Conservation (phyloP, 108 stramenopile species). For the Craspedostauros australis region DNA sequence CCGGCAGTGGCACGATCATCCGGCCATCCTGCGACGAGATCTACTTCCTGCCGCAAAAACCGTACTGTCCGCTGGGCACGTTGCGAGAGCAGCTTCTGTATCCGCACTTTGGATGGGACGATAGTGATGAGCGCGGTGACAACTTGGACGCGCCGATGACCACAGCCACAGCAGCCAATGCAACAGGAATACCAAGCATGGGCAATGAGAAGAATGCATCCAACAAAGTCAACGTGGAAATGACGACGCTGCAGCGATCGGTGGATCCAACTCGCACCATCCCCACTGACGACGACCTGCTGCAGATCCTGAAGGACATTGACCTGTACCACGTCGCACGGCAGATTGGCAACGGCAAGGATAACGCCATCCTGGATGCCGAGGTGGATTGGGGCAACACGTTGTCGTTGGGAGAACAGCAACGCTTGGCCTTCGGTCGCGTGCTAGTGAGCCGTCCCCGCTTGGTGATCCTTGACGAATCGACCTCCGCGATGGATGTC, state of each 20-base stretch:
- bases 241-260: too few species aligned
- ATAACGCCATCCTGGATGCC: constrained; percentile 39
- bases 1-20: constrained; percentile 57
- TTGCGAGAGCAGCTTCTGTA: constrained; percentile 78
- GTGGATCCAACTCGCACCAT: too few species aligned
- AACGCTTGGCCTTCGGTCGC: constrained; percentile 80
- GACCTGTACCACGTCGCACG: constrained; percentile 51
- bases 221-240: too few species aligned
- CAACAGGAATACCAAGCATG: too few species aligned
- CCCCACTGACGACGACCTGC: too few species aligned
- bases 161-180: too few species aligned
- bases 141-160: too few species aligned
- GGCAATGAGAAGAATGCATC: too few species aligned
- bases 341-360: constrained; percentile 58
- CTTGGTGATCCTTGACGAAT: constrained; percentile 84
- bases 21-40: constrained; percentile 52
- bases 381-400: constrained; percentile 79
- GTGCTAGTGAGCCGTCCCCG: constrained; percentile 73
- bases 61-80: constrained; percentile 77
- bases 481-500: constrained; percentile 49
- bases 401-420: constrained; percentile 87
- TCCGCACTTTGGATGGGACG: too few species aligned
- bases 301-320: constrained; percentile 51
- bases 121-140: too few species aligned
- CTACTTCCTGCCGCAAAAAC: constrained; percentile 82